Evolutionary conservation across 345 rosid species (phyloP).

Genomic region (Eucalyptus microcorys): DNA sequence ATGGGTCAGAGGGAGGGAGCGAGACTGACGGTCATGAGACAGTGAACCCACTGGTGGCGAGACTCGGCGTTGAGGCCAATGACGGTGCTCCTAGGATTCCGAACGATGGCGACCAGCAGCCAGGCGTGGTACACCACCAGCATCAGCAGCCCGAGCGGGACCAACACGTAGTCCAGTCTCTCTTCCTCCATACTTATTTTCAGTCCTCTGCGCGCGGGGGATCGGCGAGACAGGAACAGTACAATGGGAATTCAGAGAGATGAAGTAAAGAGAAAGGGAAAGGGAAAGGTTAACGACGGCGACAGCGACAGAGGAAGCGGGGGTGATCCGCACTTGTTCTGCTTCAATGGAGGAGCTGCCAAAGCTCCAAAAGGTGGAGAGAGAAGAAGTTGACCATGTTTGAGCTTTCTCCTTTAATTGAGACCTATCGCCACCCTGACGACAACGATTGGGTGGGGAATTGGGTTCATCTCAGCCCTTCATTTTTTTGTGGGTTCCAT

Average conservation of each 20-base stretch:
- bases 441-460: not conserved
- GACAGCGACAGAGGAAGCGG: not conserved
- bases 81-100: slow-evolving; percentile 29
- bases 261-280: not conserved
- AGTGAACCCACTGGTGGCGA: slow-evolving; percentile 73
- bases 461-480: not conserved
- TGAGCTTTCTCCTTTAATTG: too few relatives aligned
- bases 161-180: slow-evolving; percentile 23
- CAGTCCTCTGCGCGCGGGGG: not conserved
- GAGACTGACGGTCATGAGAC: slow-evolving; percentile 56
- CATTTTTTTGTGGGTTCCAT: not conserved
- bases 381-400: not conserved
- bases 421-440: not conserved
- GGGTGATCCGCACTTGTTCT: not conserved
- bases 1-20: not conserved
- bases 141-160: slow-evolving; percentile 27
- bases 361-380: not conserved
- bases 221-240: not conserved
- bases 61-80: slow-evolving; percentile 74
- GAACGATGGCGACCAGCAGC: slow-evolving; percentile 24
- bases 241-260: not conserved
- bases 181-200: slow-evolving; percentile 15
- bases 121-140: slow-evolving; percentile 30
- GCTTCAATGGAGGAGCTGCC: not conserved
- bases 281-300: not conserved